Evolutionary conservation across 2,329 filamentous ascomycete genomes (phyloP), one percentile per base, ranked within the genome.

Genomic region (Colletotrichum trifolii): DNA sequence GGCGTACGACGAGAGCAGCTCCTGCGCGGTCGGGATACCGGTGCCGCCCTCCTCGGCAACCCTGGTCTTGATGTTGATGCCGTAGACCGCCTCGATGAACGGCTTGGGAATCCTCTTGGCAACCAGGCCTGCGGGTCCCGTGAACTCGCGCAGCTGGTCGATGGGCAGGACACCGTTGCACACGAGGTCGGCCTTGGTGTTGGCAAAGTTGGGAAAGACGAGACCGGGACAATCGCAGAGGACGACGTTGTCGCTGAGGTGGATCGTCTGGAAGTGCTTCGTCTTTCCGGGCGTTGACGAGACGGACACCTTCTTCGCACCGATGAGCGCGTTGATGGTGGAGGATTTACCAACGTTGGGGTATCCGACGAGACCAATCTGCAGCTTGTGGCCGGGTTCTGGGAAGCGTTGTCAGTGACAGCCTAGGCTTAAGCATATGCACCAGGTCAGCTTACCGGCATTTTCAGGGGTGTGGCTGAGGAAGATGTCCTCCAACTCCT

Each of bases 321-420:
- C 96, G 64, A 98, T 94, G n/a, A 99, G 87, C 46, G 96, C 95
- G 81, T 99, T 99, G 85, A 99, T 99, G 13, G 96, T 99, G 53
- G 94, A 97, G 1, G 96, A 99, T 81, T 99, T 99, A 80, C 96
- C 96, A 68, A 99, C 96, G 81, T 99, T 99, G 73, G 96, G 96
- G 79, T 99, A 99, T 64, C 96, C 96, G 42, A 99, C 96, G 17
- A 99, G 84, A 71, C 96, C 96, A 70, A 99, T 96, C 69, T 93
- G 89, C 5, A 94, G 90, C 77, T 96, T 97, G 68, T 79, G 79
- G 49, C 83, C 81, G 8, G 81, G 71, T 4, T 78, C 83, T 84
- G 69, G 6, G 12, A 2, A 56, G 17, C 7, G 47, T 2, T 36
- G n/a, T 70, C 38, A 71, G 73, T 25, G 4, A 25, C 25, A 25